Base-by-base conservation (phyloP, 2,329 filamentous ascomycete genomes). In the Botrytis squamosa region DNA sequence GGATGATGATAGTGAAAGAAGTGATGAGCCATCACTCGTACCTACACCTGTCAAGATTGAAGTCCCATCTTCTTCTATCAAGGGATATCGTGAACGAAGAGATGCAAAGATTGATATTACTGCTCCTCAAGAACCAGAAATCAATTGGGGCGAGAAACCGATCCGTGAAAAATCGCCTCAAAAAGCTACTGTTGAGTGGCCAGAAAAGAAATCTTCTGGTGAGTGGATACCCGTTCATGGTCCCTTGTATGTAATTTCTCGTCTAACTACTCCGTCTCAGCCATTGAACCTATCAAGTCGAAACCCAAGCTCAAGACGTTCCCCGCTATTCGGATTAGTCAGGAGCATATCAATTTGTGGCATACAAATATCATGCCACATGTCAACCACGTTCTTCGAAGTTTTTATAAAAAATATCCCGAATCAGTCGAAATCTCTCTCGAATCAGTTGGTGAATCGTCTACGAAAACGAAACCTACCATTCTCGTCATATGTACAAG, bases 351-450 rank as follows among this genome's bases (percentile, higher is more conserved):
- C 3, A 89, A 93, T 52, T 88, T 90, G 75, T 95, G 92, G 92
- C 91, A 94, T 77, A 85, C 85, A 2, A 86, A 87, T 4, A 83
- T 94, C 73, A 92, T 93, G 84, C 91, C 91, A 2, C 90, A 93
- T 75, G 88, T 95, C 75, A 92, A 93, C 80, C 85, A 89, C 29
- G 88, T 93, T 1, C 86, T 94, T 25, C 88, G 90, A 36, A 87
- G 89, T 69, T 93, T 93, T 74, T 90, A 94, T 78, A 88, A 88
- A 76, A 92, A 92, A 77, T 88, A 93, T 68, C 88, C 90, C 0
- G 93, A 95, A 80, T 93, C 92, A 0, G 89, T 93, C 49, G 92
- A 93, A 78, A 93, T 95, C 59, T 92, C 91, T 16, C 87, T 95
- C 1, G 90, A 93, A 75, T 91, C 90, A 0, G 89, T 94, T 59